These are phyloP conservation scores for Cenchrus fungigraminus DNA, from an alignment of 176 grass and related monocot genomes.

Conservation along the genomic window DNA sequence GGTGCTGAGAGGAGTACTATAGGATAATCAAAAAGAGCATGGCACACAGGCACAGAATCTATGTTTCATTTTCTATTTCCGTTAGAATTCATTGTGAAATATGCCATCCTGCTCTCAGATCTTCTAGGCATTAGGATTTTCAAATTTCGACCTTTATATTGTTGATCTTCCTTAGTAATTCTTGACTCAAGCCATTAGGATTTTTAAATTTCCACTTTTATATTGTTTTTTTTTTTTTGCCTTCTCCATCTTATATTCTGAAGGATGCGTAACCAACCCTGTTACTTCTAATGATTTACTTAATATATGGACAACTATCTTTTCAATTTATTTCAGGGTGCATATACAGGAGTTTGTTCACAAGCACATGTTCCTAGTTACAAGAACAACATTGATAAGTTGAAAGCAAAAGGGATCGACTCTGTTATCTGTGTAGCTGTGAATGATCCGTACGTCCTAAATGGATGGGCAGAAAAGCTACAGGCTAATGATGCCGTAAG, in stretches of 20 bases:
- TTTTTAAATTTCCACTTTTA: background rate
- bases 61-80: constrained; percentile 6
- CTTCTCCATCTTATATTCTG: background rate
- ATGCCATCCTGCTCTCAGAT: background rate
- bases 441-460: constrained; percentile 90
- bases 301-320: background rate
- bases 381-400: constrained; percentile 90
- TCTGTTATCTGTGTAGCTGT: constrained; percentile 95
- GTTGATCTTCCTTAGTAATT: background rate
- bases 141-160: background rate
- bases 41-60: background rate
- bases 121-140: background rate
- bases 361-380: constrained; percentile 88
- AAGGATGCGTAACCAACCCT: constrained; percentile 1
- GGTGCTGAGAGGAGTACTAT: background rate
- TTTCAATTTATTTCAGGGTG: constrained; percentile 65
- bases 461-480: constrained; percentile 94
- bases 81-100: background rate
- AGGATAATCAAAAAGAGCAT: background rate
- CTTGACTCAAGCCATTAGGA: background rate
- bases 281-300: background rate
- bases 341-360: constrained; percentile 92
- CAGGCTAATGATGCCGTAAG: constrained; percentile 82
- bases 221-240: background rate
- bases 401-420: constrained; percentile 90